phyloP scores from a whole-genome alignment of 2,329 filamentous ascomycete genomes.

The Fusarium napiforme region DNA sequence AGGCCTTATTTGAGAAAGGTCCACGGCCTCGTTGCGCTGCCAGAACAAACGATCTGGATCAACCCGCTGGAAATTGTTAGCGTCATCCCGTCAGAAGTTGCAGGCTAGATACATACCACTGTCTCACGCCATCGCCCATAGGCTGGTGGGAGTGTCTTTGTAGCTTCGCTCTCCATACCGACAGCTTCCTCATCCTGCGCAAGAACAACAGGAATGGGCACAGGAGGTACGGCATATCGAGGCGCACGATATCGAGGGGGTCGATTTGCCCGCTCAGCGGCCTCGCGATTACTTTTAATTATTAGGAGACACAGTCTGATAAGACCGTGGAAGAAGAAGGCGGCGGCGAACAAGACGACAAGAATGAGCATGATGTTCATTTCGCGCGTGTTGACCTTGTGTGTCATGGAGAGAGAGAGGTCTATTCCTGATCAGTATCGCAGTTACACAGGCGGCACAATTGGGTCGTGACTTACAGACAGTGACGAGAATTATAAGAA shows the following conservation, averaged over 20 bases:
- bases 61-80: conserved; percentile 65
- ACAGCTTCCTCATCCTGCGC: conserved; percentile 78
- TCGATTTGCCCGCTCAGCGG: conserved; percentile 35
- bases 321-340: conserved; percentile 84
- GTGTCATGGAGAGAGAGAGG: conserved; percentile 75
- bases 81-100: not conserved
- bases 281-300: conserved; percentile 57
- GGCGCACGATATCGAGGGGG: conserved; percentile 63
- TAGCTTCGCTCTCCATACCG: conserved; percentile 64
- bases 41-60: conserved; percentile 86
- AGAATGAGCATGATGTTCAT: conserved; percentile 85
- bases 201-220: conserved; percentile 81
- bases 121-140: conserved; percentile 88
- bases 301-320: conserved; percentile 78
- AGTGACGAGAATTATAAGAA: conserved; percentile 67
- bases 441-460: not conserved
- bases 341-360: conserved; percentile 76
- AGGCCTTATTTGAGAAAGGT: conserved; percentile 35
- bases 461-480: conserved; percentile 67
- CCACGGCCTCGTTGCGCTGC: conserved; percentile 69
- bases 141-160: conserved; percentile 76
- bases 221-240: conserved; percentile 75
- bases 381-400: conserved; percentile 71
- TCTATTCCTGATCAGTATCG: conserved; percentile 60
- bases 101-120: conserved; percentile 68